Conservation (phyloP, 2,329 filamentous ascomycete genomes). For the Penicillium sp. region DNA sequence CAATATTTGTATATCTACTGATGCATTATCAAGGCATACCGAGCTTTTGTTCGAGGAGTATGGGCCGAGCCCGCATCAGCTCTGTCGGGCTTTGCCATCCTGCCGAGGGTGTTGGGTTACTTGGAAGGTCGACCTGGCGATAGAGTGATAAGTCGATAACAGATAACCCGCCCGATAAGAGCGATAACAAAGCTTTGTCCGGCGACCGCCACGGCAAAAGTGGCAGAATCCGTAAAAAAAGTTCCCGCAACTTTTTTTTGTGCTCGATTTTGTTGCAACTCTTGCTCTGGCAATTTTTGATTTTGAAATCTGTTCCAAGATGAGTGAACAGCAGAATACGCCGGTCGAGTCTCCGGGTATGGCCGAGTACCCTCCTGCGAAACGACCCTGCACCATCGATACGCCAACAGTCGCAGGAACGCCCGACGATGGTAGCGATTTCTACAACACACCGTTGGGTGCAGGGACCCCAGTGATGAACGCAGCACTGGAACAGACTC, state of each 20-base stretch:
- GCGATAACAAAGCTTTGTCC: constrained; percentile 24
- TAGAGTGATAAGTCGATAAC: constrained; percentile 29
- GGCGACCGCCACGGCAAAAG: constrained; percentile 31
- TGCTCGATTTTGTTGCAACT: constrained; percentile 5
- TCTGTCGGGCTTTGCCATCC: constrained; percentile 19
- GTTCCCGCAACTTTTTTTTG: constrained; percentile 18
- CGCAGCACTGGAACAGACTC: constrained; percentile 5
- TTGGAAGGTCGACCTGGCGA: constrained; percentile 20
- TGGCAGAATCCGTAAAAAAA: constrained; percentile 34
- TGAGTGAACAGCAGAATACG: constrained; percentile 28
- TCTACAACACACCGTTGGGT: constrained; percentile 44
- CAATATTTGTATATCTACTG: background rate
- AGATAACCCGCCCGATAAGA: background rate
- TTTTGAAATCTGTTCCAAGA: constrained; percentile 13
- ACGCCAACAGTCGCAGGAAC: constrained; percentile 35
- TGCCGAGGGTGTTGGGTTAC: constrained; percentile 26
- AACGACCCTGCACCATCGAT: constrained; percentile 32
- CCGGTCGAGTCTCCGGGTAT: constrained; percentile 17
- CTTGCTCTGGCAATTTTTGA: background rate
- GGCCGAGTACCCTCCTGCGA: constrained; percentile 28
- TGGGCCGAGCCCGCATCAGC: constrained; percentile 15
- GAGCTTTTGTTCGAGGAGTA: constrained; percentile 29
- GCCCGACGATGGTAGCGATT: constrained; percentile 44
- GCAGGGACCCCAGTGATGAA: constrained; percentile 31
- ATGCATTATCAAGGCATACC: constrained; percentile 22